Evolutionary conservation across 495 filamentous ascomycete genomes (phyloP).

Genomic region (Penicillium maclennaniae): DNA sequence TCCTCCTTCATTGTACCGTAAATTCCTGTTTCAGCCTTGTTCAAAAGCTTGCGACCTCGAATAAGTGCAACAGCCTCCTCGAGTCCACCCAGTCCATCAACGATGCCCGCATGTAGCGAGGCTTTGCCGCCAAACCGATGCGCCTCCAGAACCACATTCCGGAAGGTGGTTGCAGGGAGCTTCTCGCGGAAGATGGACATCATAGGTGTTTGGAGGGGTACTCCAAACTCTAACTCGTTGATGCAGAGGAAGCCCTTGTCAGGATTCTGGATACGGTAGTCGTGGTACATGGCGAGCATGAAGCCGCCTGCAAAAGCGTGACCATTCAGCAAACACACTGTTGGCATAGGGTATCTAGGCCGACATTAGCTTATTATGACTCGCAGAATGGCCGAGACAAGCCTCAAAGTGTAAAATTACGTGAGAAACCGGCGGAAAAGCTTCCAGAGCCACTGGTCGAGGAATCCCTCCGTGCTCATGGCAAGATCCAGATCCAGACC

Average conservation of each 20-base stretch:
- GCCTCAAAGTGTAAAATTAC: constrained; percentile 25
- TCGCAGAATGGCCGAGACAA: background rate
- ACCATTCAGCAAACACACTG: constrained; percentile 70
- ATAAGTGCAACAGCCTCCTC: constrained; percentile 57
- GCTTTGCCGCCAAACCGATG: constrained; percentile 57
- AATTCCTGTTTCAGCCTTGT: constrained; percentile 56
- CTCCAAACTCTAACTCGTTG: constrained; percentile 76
- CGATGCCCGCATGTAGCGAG: constrained; percentile 59
- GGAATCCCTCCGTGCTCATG: constrained; percentile 46
- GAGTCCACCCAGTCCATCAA: constrained; percentile 63
- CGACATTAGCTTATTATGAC: constrained; percentile 3
- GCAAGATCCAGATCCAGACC: constrained; percentile 66
- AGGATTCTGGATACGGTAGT: constrained; percentile 74
- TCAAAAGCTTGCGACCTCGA: constrained; percentile 48
- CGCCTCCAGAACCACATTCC: constrained; percentile 64
- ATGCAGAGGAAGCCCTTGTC: constrained; percentile 65
- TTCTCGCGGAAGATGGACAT: constrained; percentile 69
- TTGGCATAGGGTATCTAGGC: constrained; percentile 74
- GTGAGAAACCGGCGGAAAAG: constrained; percentile 60
- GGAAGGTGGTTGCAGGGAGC: constrained; percentile 49
- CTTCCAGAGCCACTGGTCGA: constrained; percentile 52
- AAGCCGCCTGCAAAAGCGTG: constrained; percentile 77
- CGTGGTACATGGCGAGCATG: constrained; percentile 81
- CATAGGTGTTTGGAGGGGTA: constrained; percentile 68
- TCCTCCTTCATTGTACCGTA: constrained; percentile 68